Base-by-base conservation (phyloP, 768 basidiomycete species). In the Pleurotus djamor region DNA sequence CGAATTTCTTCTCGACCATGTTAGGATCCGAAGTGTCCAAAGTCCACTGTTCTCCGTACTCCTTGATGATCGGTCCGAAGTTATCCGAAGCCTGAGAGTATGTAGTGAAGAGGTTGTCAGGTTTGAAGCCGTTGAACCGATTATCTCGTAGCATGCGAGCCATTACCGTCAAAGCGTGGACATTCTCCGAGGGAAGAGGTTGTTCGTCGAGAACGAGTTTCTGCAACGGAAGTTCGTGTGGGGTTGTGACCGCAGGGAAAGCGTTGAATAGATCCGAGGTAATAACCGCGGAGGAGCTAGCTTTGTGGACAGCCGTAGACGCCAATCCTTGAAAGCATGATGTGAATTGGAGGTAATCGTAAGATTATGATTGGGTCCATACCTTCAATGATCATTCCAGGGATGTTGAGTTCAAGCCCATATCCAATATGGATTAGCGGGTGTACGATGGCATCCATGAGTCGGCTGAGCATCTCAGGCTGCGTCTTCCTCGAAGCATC, bases 351-450 rank as follows among this genome's bases (percentile, higher is more conserved):
- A 28, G 21, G 21, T 28, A 28, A 28, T 28, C 21, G 21, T 28
- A 3, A 28, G 21, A 28, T 28, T 1, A 28, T 28, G 21, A 28
- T 28, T 28, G 21, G 21, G 21, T 28, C 21, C 21, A 28, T 38
- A 83, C 86, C 86, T 71, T 87, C 86, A 0, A 81, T 80, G 2
- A 79, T 66, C 38, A 84, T 65, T 1, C 84, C 85, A 1, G 77
- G 74, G 5, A 83, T 63, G 10, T 77, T 74, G 61, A 86, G 87
- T 67, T 89, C 87, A 3, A 81, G 64, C 0, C 86, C 87, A 64
- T 82, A 83, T 34, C 83, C 85, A 3, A 71, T 65, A 57, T 88
- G 84, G 43, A 88, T 88, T 44, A 86, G 66, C 0, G 87, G 85
- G 60, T 88, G 87, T 5, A 88, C 33, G 2, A 86, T 64, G 1